These are phyloP conservation scores for Anthracocystis panici-leucophaei DNA, from an alignment of 1,284 basidiomycete species.

Conservation along the genomic window DNA sequence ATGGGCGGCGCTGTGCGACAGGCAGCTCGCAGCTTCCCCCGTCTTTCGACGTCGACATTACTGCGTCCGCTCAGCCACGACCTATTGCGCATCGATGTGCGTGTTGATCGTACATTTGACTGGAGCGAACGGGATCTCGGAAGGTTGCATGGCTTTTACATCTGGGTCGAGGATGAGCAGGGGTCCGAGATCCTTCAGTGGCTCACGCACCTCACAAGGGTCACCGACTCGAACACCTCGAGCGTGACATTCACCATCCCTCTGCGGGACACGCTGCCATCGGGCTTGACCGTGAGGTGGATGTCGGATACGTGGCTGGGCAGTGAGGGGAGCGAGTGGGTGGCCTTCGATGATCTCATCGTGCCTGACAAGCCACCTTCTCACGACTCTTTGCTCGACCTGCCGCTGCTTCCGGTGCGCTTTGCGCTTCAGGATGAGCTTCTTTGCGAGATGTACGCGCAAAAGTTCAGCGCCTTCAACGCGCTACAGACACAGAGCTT, in stretches of 20 bases:
- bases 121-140: conserved; percentile 87
- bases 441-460: conserved; percentile 57
- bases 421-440: conserved; percentile 68
- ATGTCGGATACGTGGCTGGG: conserved; percentile 95
- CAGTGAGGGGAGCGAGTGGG: conserved; percentile 80
- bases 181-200: conserved; percentile 86
- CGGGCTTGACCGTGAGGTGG: conserved; percentile 74
- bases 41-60: conserved; percentile 77
- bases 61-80: conserved; percentile 82
- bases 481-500: conserved; percentile 89
- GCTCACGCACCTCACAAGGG: conserved; percentile 66
- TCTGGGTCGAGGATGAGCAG: conserved; percentile 92
- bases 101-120: conserved; percentile 79
- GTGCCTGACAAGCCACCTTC: conserved; percentile 80
- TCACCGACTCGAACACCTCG: conserved; percentile 71
- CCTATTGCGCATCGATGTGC: conserved; percentile 82
- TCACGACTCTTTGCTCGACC: conserved; percentile 80
- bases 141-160: conserved; percentile 86
- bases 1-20: conserved; percentile 84
- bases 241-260: conserved; percentile 69
- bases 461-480: conserved; percentile 77
- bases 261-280: conserved; percentile 67
- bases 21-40: conserved; percentile 88
- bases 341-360: conserved; percentile 78
- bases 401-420: conserved; percentile 81